Evolutionary conservation across 169 alveolate genomes (phyloP).

Genomic region (Eimeria brunetti): DNA sequence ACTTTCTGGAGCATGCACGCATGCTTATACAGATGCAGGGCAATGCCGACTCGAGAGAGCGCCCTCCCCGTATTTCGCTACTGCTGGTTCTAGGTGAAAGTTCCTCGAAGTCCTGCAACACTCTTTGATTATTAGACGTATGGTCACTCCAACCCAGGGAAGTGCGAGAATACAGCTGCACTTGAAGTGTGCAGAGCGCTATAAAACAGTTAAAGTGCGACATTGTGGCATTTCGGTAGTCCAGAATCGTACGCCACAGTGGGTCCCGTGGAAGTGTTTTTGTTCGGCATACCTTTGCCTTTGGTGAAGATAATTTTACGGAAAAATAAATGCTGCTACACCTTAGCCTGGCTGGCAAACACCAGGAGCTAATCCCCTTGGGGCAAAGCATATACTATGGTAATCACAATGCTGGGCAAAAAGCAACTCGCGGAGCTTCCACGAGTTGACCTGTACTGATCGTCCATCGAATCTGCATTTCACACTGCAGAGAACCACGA

Average conservation of each 20-base stretch:
- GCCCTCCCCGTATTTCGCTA: too few relatives aligned
- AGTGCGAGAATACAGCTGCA: too few relatives aligned
- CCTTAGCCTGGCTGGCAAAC: background rate
- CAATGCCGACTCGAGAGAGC: too few relatives aligned
- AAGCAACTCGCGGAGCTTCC: background rate
- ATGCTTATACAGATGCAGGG: too few relatives aligned
- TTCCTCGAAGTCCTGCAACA: background rate
- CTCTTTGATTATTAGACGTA: too few relatives aligned
- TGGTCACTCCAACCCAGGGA: too few relatives aligned
- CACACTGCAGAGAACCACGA: too few relatives aligned
- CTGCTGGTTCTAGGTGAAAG: background rate
- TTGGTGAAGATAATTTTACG: background rate
- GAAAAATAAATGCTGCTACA: background rate
- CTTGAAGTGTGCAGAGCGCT: background rate
- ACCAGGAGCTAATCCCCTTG: background rate
- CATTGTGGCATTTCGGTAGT: background rate
- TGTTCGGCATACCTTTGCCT: too few relatives aligned
- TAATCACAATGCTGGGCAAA: background rate
- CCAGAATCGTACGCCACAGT: too few relatives aligned
- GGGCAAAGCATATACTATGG: too few relatives aligned
- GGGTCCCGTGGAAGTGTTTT: too few relatives aligned
- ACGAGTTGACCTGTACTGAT: background rate
- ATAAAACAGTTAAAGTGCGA: background rate
- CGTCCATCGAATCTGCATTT: too few relatives aligned
- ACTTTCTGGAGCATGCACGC: constrained; percentile 1